phyloP scores from a whole-genome alignment of 805 yeast species.

The Ogataea populi-albae region DNA sequence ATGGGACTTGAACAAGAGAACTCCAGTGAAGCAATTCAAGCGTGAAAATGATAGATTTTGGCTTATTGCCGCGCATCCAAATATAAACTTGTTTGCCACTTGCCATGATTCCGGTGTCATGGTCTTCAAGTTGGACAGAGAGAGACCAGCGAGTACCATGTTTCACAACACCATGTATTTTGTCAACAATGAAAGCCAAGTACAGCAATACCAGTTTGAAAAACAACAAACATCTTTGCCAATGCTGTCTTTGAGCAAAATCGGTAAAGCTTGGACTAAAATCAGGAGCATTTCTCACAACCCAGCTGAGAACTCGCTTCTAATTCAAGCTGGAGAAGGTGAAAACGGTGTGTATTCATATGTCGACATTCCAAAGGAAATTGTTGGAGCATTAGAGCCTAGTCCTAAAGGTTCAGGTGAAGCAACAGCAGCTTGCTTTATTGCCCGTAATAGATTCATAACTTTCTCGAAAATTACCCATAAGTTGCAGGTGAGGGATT shows the following conservation, averaged over 20 bases:
- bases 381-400: slow-evolving; percentile 93
- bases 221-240: slow-evolving; percentile 68
- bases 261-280: slow-evolving; percentile 84
- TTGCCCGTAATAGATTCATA: slow-evolving; percentile 92
- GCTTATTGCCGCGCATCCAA: slow-evolving; percentile 86
- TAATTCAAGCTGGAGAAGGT: slow-evolving; percentile 76
- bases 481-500: slow-evolving; percentile 77
- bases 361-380: slow-evolving; percentile 77
- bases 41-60: slow-evolving; percentile 94
- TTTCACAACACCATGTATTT: slow-evolving; percentile 72
- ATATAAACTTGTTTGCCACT: slow-evolving; percentile 88
- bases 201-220: slow-evolving; percentile 72
- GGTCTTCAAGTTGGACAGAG: slow-evolving; percentile 97
- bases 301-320: slow-evolving; percentile 84
- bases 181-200: slow-evolving; percentile 81
- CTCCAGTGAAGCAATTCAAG: slow-evolving; percentile 90
- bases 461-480: slow-evolving; percentile 64
- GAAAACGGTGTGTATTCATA: slow-evolving; percentile 69
- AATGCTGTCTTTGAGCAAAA: slow-evolving; percentile 75
- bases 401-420: slow-evolving; percentile 73
- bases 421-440: slow-evolving; percentile 83
- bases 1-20: slow-evolving; percentile 94
- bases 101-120: slow-evolving; percentile 97
- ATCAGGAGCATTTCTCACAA: slow-evolving; percentile 84
- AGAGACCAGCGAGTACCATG: slow-evolving; percentile 84